Percentiles rank a stretch among this genome's conserved stretches.
These are phyloP conservation scores for Breviolum minutum DNA, from an alignment of 73 alveolate genomes.

Conservation along the genomic window DNA sequence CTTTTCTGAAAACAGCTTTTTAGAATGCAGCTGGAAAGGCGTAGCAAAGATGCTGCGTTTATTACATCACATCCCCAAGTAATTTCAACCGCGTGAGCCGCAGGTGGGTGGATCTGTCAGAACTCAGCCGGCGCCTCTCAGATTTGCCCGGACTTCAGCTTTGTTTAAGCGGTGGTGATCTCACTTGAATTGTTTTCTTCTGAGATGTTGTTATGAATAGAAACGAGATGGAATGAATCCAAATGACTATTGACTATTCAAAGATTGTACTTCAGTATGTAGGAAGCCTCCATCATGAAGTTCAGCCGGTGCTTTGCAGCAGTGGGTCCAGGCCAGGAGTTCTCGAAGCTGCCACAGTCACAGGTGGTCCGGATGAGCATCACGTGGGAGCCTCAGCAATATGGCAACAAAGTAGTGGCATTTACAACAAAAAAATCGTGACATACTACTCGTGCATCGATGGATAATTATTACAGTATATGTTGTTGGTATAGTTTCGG, in stretches of 20 bases:
- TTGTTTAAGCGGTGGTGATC: neutral
- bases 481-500: too few relatives aligned
- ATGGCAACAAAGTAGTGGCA: neutral
- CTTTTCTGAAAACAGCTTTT: too few relatives aligned
- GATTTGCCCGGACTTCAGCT: neutral
- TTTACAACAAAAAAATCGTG: too few relatives aligned
- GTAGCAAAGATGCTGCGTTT: neutral
- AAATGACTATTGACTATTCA: neutral
- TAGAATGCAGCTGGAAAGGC: neutral
- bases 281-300: neutral
- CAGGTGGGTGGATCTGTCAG: slow-evolving; percentile 90
- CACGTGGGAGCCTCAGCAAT: neutral
- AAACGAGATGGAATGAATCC: neutral
- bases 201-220: neutral
- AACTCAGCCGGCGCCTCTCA: slow-evolving; percentile 38
- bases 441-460: too few relatives aligned
- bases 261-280: neutral
- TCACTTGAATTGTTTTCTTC: neutral
- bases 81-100: too few relatives aligned
- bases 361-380: slow-evolving; percentile 40
- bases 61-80: neutral
- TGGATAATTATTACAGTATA: too few relatives aligned
- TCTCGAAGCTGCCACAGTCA: slow-evolving; percentile 60
- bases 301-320: neutral
- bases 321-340: slow-evolving; percentile 28